Base-by-base conservation (phyloP, 2,329 filamentous ascomycete species). In the Clarireedia monteithiana region DNA sequence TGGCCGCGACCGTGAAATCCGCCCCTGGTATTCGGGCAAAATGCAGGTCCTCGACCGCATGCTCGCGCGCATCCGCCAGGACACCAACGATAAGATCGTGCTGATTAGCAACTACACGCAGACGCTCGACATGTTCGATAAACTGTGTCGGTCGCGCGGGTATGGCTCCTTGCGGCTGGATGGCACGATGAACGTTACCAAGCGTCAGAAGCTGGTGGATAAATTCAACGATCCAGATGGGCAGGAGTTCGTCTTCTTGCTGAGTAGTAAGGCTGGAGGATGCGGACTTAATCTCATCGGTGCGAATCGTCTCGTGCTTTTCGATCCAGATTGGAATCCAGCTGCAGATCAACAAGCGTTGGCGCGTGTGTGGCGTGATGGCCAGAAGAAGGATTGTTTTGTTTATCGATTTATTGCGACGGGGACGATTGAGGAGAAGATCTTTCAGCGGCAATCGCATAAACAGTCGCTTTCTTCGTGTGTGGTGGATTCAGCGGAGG, bases 391-490 rank as follows among this genome's bases (percentile, higher is more conserved):
- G 69, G 94, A 99, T 68, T 99, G 94, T 68, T 99, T 99, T 66
- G 94, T 99, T 15, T 99, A 99, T 71, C 88, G 94, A n/a, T 99
- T 99, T 74, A 99, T 99, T 66, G 89, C 91, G 0, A 97, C 95
- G 0, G 94, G 94, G 4, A 96, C 91, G 0, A 99, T 99, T 59
- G 94, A 99, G 69, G 94, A 99, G 72, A 99, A 99, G 75, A 96
- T 99, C 64, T 99, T 99, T 75, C 94, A 99, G 72, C 86, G 95
- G 9, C 94, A 99, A 69, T 95, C 89, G 0, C 95, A 99, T 77
- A 99, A 99, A 73, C 94, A 99, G 72, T 95, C 90, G 6, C 77
- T 99, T 1, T 97, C 92, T 0, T 95, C 90, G 0, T 96, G 91
- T 65, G 94, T 99, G 4, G 94, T 99, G 6, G 94, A 99, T 71